These are phyloP conservation scores for Chamaenerion angustifolium DNA, from an alignment of 345 rosid species.

Conservation along the genomic window DNA sequence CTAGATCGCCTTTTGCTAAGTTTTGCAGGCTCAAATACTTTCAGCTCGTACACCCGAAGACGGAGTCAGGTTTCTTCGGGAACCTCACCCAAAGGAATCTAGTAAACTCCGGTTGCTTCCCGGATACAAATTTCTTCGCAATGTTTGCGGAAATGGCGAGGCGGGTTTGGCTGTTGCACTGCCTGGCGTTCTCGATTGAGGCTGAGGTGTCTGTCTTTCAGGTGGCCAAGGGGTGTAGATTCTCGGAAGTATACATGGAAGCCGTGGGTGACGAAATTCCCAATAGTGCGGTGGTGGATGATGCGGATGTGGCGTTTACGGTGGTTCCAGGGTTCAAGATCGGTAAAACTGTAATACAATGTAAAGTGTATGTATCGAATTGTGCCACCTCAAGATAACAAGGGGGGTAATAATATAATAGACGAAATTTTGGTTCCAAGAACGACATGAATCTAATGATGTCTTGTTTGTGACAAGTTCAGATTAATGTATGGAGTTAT, in stretches of 20 bases:
- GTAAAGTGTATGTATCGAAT: conserved; percentile 38
- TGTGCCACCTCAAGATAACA: no score
- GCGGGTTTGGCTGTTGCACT: conserved; percentile 77
- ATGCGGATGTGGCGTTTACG: conserved; percentile 55
- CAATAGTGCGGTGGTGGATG: conserved; percentile 18
- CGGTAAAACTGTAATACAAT: conserved; percentile 53
- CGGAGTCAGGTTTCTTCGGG: conserved; percentile 66
- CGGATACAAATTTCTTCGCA: conserved; percentile 35
- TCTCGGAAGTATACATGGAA: conserved; percentile 85
- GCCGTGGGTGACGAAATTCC: conserved; percentile 56
- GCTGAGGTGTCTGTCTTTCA: conserved; percentile 56
- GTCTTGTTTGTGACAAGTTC: background rate
- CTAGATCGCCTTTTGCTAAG: conserved; percentile 48
- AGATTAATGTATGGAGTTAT: no score
- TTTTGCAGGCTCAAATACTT: conserved; percentile 57
- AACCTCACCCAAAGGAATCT: conserved; percentile 36
- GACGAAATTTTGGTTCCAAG: no score
- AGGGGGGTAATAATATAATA: no score
- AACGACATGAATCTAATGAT: background rate
- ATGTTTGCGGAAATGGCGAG: conserved; percentile 69
- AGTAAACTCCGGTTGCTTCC: conserved; percentile 35
- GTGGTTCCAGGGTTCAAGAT: conserved; percentile 83
- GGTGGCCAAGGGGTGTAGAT: conserved; percentile 39
- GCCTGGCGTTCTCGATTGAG: conserved; percentile 61
- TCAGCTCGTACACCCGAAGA: conserved; percentile 56